Conservation (phyloP, 441 rosid genomes). For the Erysimum pusillum region DNA sequence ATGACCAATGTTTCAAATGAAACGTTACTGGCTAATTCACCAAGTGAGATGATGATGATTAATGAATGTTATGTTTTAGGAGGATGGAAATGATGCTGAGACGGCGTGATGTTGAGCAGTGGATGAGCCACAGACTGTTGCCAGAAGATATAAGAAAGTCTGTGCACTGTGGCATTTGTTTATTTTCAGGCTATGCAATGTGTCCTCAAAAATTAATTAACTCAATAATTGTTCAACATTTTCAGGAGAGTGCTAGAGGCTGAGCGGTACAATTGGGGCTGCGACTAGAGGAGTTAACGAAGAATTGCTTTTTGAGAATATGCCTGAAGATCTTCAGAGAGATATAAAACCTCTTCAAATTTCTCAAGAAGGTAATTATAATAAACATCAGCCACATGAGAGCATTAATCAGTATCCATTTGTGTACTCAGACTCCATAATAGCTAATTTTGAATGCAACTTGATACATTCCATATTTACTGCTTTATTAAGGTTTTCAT, state of each 20-base stretch:
- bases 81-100: conserved; percentile 85
- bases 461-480: too few relatives aligned
- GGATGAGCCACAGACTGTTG: conserved; percentile 89
- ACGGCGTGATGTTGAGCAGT: conserved; percentile 86
- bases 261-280: conserved; percentile 87
- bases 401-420: conserved; percentile 2
- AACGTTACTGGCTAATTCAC: neutral
- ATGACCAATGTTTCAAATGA: neutral
- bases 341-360: conserved; percentile 88
- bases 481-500: too few relatives aligned
- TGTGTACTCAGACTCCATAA: neutral
- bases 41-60: neutral
- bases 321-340: conserved; percentile 91
- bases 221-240: conserved; percentile 15
- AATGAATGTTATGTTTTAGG: conserved; percentile 49
- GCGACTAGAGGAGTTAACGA: conserved; percentile 93
- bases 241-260: conserved; percentile 81
- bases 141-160: conserved; percentile 77
- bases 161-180: neutral
- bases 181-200: conserved; percentile 21
- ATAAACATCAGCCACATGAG: conserved; percentile 10
- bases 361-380: conserved; percentile 75
- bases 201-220: neutral
- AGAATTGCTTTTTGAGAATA: conserved; percentile 69
- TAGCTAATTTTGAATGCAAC: neutral